phyloP scores from a whole-genome alignment of 2,329 filamentous ascomycete species.

The Colletotrichum nymphaeae region DNA sequence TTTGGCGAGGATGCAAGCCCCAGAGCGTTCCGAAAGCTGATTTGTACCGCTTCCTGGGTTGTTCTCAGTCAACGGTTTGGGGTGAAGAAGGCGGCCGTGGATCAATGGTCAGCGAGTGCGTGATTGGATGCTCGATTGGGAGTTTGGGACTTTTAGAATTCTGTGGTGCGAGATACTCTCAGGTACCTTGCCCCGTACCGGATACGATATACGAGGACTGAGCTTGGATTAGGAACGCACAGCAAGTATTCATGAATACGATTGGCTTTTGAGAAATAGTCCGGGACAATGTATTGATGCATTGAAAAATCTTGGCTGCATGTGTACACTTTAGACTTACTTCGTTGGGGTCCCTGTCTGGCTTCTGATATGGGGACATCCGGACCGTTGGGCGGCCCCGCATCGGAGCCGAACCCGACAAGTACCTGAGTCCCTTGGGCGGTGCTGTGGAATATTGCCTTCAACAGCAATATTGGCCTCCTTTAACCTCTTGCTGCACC shows the following conservation, averaged over 20 bases:
- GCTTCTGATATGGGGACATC: background rate
- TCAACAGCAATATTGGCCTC: background rate
- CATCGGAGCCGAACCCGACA: background rate
- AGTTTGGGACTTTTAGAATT: no score
- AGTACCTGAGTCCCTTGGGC: background rate
- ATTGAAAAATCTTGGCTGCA: background rate
- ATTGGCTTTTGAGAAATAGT: background rate
- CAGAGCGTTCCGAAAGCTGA: conserved; percentile 26
- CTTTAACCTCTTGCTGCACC: background rate
- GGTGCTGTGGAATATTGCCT: background rate
- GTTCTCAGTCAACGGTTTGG: conserved; percentile 27
- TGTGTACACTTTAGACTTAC: background rate
- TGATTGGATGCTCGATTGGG: background rate
- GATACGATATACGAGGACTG: background rate
- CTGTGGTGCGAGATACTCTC: no score
- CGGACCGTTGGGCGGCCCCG: background rate
- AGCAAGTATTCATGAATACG: background rate
- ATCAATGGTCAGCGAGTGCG: background rate
- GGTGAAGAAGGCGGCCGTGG: conserved; percentile 25
- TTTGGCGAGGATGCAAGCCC: conserved; percentile 50
- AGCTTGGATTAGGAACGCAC: background rate
- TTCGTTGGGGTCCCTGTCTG: background rate
- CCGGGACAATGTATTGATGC: background rate
- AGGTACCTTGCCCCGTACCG: no score
- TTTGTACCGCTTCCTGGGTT: conserved; percentile 24